Evolutionary conservation across 106 monocot genomes (phyloP).

Genomic region (Xerophyta viscosa): DNA sequence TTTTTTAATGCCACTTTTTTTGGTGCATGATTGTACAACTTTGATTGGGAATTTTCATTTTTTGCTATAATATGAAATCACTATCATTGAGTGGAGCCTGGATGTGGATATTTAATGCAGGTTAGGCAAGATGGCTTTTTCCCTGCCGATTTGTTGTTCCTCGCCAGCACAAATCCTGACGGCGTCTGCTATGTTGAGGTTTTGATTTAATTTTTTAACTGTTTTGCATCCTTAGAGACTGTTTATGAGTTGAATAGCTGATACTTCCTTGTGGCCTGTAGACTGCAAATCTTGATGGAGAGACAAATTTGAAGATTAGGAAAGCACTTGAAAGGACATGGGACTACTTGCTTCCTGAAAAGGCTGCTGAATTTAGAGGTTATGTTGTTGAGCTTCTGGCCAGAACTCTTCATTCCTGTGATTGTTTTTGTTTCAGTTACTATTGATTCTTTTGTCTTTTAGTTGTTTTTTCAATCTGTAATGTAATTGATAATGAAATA

Average conservation of each 20-base stretch:
- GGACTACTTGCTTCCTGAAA: slow-evolving; percentile 78
- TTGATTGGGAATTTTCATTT: too few relatives aligned
- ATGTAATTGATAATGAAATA: too few relatives aligned
- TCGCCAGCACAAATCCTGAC: slow-evolving; percentile 90
- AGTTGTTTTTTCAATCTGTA: too few relatives aligned
- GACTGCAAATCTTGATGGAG: slow-evolving; percentile 98
- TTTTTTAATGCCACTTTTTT: too few relatives aligned
- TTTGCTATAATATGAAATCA: too few relatives aligned
- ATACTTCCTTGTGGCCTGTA: slow-evolving; percentile 21
- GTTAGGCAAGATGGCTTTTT: slow-evolving; percentile 93
- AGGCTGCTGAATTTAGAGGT: slow-evolving; percentile 91
- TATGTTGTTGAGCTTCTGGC: too few relatives aligned
- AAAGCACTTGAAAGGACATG: slow-evolving; percentile 95
- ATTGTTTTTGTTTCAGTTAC: too few relatives aligned
- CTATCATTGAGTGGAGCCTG: too few relatives aligned
- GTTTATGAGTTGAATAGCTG: slow-evolving; percentile 5
- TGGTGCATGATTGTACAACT: too few relatives aligned
- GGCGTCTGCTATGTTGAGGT: slow-evolving; percentile 98
- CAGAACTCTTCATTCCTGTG: too few relatives aligned
- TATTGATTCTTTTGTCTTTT: too few relatives aligned
- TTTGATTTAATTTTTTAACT: slow-evolving; percentile 3
- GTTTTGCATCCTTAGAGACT: too few relatives aligned
- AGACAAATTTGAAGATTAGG: slow-evolving; percentile 97
- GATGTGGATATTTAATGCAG: slow-evolving; percentile 34
- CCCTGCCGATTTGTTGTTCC: slow-evolving; percentile 86